Conservation (phyloP, 1,284 basidiomycete genomes). For the Naganishia sp. region DNA sequence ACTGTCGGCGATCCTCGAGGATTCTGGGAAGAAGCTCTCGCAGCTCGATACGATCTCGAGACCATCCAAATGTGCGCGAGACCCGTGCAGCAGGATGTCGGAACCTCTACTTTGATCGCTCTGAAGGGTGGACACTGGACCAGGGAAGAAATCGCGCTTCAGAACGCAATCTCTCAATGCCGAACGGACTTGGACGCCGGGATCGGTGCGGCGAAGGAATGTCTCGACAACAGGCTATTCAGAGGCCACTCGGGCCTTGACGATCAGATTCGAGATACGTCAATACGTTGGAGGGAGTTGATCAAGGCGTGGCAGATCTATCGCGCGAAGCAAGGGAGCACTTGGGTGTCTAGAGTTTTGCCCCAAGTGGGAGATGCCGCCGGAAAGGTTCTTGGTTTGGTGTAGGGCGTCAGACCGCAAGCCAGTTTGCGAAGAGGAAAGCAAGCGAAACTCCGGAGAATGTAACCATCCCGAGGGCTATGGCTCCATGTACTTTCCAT, state of each 20-base stretch:
- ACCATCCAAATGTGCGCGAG: constrained; percentile 26
- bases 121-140: constrained; percentile 25
- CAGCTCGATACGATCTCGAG: constrained; percentile 30
- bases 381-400: constrained; percentile 22
- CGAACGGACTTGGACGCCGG: constrained; percentile 21
- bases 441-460: too few species aligned
- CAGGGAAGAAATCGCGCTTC: constrained; percentile 30
- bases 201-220: constrained; percentile 28
- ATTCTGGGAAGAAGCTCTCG: constrained; percentile 29
- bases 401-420: background rate
- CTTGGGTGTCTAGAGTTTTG: constrained; percentile 13
- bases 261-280: constrained; percentile 30
- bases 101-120: constrained; percentile 16
- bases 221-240: constrained; percentile 4
- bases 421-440: too few species aligned
- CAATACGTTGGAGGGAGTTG: constrained; percentile 20
- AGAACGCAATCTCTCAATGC: constrained; percentile 18
- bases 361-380: constrained; percentile 23
- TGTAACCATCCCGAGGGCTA: too few species aligned
- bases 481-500: background rate
- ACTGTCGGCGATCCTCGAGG: constrained; percentile 27
- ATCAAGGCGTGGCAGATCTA: constrained; percentile 25
- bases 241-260: constrained; percentile 27
- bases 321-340: constrained; percentile 7
- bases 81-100: constrained; percentile 18